Evolutionary conservation across 805 yeast species (phyloP).

Genomic region (Ogataea polymorpha): DNA sequence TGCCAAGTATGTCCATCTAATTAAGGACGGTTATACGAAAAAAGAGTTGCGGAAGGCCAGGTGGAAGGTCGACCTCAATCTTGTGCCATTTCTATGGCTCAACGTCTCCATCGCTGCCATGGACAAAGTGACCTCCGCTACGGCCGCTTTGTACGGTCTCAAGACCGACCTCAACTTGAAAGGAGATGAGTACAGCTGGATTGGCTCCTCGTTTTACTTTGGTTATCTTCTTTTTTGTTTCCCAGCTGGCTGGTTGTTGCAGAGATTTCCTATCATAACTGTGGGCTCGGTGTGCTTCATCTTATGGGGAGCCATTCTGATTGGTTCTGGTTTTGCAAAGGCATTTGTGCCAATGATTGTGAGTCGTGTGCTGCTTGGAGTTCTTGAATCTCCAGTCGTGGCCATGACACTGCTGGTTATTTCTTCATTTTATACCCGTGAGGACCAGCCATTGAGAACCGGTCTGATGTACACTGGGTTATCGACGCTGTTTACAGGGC

Average conservation of each 20-base stretch:
- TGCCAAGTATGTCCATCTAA: constrained; percentile 17
- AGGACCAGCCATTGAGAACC: constrained; percentile 41
- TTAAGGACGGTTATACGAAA: constrained; percentile 22
- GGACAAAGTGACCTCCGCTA: constrained; percentile 50
- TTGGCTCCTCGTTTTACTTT: constrained; percentile 36
- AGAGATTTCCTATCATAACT: constrained; percentile 35
- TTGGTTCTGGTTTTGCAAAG: constrained; percentile 43
- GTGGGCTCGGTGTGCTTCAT: constrained; percentile 32
- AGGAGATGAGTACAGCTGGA: constrained; percentile 33
- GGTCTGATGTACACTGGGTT: constrained; percentile 43
- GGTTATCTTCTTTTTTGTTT: constrained; percentile 34
- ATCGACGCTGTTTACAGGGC: constrained; percentile 46
- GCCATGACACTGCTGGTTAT: constrained; percentile 55
- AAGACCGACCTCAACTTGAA: constrained; percentile 36
- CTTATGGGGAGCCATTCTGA: constrained; percentile 37
- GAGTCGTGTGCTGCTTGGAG: constrained; percentile 47
- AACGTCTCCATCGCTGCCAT: constrained; percentile 52
- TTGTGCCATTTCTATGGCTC: constrained; percentile 48
- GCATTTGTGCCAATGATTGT: constrained; percentile 44
- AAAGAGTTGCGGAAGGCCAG: constrained; percentile 17
- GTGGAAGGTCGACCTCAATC: constrained; percentile 48
- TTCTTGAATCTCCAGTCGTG: constrained; percentile 50
- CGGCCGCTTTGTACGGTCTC: constrained; percentile 39
- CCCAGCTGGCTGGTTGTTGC: constrained; percentile 38
- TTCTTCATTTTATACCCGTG: constrained; percentile 52